Conservation (phyloP, 2,329 filamentous ascomycete species). For the Periconia digitata region DNA sequence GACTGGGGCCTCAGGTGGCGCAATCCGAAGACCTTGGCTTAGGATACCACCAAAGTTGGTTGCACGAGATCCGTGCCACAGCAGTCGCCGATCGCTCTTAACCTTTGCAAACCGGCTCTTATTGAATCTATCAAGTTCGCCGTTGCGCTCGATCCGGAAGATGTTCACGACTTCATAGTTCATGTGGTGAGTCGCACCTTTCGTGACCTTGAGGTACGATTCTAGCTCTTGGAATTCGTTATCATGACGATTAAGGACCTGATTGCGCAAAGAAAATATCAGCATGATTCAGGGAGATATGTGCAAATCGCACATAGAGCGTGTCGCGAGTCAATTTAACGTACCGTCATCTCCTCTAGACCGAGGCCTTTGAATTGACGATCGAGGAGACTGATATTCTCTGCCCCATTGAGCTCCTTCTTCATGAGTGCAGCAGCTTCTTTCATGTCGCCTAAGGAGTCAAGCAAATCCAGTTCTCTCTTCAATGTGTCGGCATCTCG, state of each 20-base stretch:
- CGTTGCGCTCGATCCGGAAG: conserved; percentile 77
- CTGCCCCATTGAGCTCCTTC: conserved; percentile 51
- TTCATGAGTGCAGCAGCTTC: conserved; percentile 78
- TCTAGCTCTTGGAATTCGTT: conserved; percentile 67
- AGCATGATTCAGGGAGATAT: no score
- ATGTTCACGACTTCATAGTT: conserved; percentile 69
- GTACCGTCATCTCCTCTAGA: conserved; percentile 74
- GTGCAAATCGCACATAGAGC: no score
- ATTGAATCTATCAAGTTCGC: conserved; percentile 70
- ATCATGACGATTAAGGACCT: conserved; percentile 59
- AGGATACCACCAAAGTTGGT: conserved; percentile 89
- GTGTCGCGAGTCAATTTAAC: no score
- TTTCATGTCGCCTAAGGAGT: conserved; percentile 84
- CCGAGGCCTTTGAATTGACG: conserved; percentile 70
- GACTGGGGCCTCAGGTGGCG: conserved; percentile 78
- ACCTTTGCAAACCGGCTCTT: conserved; percentile 55
- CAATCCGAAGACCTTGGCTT: conserved; percentile 85
- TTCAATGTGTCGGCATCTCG: conserved; percentile 60
- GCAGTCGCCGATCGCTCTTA: conserved; percentile 69
- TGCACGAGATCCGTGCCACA: conserved; percentile 84
- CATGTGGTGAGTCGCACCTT: conserved; percentile 66
- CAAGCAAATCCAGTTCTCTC: conserved; percentile 75
- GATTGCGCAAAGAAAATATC: no score
- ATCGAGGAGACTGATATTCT: conserved; percentile 66
- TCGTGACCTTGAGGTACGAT: conserved; percentile 67